A percentile compares a stretch with the other conserved stretches of the same genome.
Conservation (phyloP, 805 yeast species). For the Candida verbasci region DNA sequence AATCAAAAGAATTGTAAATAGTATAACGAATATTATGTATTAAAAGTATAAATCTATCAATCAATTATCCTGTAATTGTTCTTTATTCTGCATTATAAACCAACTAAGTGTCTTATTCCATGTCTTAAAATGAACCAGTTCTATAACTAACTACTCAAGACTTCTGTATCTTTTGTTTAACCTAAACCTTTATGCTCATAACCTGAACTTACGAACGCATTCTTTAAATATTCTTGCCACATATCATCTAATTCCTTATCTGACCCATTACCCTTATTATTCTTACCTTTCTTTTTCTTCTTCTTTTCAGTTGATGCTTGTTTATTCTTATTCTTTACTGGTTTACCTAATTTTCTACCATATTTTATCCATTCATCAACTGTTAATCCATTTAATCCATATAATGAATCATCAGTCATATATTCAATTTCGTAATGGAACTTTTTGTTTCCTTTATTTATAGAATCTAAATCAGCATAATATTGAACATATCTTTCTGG, state of each 20-base stretch:
- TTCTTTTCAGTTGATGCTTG: slow-evolving; percentile 11
- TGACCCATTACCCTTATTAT: slow-evolving; percentile 8
- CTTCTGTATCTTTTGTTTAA: too few relatives aligned
- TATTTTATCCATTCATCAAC: slow-evolving; percentile 61
- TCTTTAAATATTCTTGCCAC: slow-evolving; percentile 55
- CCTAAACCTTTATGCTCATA: slow-evolving; percentile 52
- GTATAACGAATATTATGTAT: too few relatives aligned
- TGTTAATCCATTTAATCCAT: slow-evolving; percentile 48
- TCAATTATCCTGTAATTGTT: too few relatives aligned
- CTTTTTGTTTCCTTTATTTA: slow-evolving; percentile 41
- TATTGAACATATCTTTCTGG: slow-evolving; percentile 74
- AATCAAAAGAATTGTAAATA: too few relatives aligned
- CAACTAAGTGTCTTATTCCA: too few relatives aligned
- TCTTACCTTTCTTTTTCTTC: slow-evolving; percentile 19
- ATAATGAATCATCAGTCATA: slow-evolving; percentile 58
- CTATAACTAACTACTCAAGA: too few relatives aligned
- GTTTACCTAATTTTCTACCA: slow-evolving; percentile 50
- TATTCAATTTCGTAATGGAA: slow-evolving; percentile 67
- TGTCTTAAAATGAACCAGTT: too few relatives aligned
- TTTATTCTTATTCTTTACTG: slow-evolving; percentile 22
- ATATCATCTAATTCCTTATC: slow-evolving; percentile 15
- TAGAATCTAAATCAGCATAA: slow-evolving; percentile 55
- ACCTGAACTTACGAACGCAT: slow-evolving; percentile 62
- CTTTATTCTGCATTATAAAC: too few relatives aligned
- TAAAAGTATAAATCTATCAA: too few relatives aligned